Percentiles rank a stretch among this genome's conserved stretches.
Evolutionary conservation across 225 moss, liverwort and hornwort genomes (phyloP).

Genomic region (Ulota crispa): DNA sequence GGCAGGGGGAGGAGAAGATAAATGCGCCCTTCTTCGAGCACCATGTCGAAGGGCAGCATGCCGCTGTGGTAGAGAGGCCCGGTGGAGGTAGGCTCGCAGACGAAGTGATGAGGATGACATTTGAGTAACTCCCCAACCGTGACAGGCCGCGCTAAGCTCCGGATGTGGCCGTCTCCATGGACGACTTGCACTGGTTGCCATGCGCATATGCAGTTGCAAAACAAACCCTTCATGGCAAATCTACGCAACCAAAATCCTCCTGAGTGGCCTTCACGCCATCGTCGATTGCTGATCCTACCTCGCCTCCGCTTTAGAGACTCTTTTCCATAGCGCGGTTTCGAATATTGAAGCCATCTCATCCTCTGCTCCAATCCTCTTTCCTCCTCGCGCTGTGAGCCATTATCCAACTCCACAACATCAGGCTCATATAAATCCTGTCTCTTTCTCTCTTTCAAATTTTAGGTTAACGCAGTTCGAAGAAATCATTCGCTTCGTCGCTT

Average conservation of each 20-base stretch:
- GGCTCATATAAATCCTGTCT: neutral
- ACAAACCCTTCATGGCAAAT: slow-evolving; percentile 24
- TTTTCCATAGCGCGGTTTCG: neutral
- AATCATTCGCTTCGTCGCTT: neutral
- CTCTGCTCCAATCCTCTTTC: neutral
- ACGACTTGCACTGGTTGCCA: slow-evolving; percentile 71
- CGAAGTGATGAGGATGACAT: slow-evolving; percentile 76
- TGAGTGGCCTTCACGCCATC: neutral
- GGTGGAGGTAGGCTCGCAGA: slow-evolving; percentile 61
- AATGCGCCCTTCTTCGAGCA: slow-evolving; percentile 66
- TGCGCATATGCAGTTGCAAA: slow-evolving; percentile 46
- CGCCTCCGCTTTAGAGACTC: neutral
- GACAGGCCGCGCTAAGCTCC: slow-evolving; percentile 48
- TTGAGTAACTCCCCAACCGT: slow-evolving; percentile 66
- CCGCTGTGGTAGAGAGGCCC: slow-evolving; percentile 61
- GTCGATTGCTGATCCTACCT: neutral
- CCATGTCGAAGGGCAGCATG: slow-evolving; percentile 70
- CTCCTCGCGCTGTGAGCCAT: slow-evolving; percentile 13
- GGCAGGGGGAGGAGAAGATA: slow-evolving; percentile 88
- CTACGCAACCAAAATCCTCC: neutral
- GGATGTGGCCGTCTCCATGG: slow-evolving; percentile 73
- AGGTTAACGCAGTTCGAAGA: neutral
- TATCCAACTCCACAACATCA: neutral
- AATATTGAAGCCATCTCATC: neutral
- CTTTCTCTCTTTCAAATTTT: no score